Percentiles rank a stretch among this genome's conserved stretches.
Evolutionary conservation across 768 basidiomycete genomes (phyloP).

Genomic region (Mycena vitilis): DNA sequence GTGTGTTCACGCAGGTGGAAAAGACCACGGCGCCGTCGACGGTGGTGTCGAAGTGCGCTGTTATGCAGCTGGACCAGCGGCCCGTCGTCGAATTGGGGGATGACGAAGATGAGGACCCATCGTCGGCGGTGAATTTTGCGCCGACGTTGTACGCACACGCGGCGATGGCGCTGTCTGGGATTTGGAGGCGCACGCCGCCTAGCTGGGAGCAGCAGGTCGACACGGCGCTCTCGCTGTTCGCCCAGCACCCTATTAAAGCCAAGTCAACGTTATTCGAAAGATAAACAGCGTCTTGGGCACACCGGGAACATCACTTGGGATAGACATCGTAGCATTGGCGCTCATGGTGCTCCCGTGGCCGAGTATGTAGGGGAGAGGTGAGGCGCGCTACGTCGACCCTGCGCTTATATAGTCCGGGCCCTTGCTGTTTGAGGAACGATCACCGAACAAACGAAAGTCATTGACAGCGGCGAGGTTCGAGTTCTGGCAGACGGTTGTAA

Average conservation of each 20-base stretch:
- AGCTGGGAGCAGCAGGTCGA: conserved; percentile 19
- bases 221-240: conserved; percentile 25
- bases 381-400: conserved; percentile 5
- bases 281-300: neutral
- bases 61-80: conserved; percentile 27
- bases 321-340: conserved; percentile 12
- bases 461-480: neutral
- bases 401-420: conserved; percentile 1
- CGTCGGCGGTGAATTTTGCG: conserved; percentile 20
- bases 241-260: conserved; percentile 27
- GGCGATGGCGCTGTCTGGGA: conserved; percentile 5
- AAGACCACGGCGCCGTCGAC: conserved; percentile 11
- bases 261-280: neutral
- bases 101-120: neutral
- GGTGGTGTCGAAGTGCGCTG: conserved; percentile 24
- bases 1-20: conserved; percentile 15
- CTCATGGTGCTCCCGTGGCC: conserved; percentile 15
- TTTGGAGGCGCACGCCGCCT: conserved; percentile 17
- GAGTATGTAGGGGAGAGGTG: neutral
- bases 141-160: conserved; percentile 30
- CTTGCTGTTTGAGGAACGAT: conserved; percentile 9
- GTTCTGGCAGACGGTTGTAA: neutral
- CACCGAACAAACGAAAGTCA: neutral
- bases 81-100: conserved; percentile 14
- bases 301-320: conserved; percentile 19